These are phyloP conservation scores for Aspergillus funiculosus DNA, from an alignment of 495 filamentous ascomycete species.

Conservation along the genomic window DNA sequence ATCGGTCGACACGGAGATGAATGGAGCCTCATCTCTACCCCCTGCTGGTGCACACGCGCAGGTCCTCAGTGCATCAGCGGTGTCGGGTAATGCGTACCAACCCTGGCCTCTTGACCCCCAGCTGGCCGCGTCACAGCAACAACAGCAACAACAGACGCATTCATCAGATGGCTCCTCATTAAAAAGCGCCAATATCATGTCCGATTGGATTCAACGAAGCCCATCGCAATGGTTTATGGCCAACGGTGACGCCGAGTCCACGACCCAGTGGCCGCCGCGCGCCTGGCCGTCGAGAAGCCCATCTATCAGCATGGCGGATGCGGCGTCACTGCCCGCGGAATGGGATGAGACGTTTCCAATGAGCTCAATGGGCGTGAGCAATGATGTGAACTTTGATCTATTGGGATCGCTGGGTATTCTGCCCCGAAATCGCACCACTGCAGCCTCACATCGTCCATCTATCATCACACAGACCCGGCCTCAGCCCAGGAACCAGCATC, in stretches of 20 bases:
- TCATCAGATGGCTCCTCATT: background rate
- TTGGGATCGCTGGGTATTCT: constrained; percentile 4
- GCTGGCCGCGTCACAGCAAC: too few relatives aligned
- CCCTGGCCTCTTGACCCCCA: background rate
- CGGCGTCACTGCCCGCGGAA: background rate
- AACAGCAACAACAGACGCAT: too few relatives aligned
- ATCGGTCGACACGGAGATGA: background rate
- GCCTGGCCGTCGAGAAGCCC: constrained; percentile 2
- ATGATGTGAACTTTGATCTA: constrained; percentile 4
- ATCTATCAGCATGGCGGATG: constrained; percentile 1
- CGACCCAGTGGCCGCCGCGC: background rate
- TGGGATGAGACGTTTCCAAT: constrained; percentile 1
- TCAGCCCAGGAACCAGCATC: too few relatives aligned
- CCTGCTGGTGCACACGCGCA: background rate
- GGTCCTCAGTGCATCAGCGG: background rate
- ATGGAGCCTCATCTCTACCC: background rate
- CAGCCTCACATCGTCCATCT: background rate
- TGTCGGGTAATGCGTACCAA: background rate
- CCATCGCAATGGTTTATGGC: background rate
- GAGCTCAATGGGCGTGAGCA: background rate
- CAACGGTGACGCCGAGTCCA: background rate
- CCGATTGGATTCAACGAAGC: constrained; percentile 3
- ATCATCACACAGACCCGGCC: too few relatives aligned
- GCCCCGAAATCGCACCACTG: background rate
- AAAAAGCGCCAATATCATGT: background rate